Percentiles rank a stretch among this genome's conserved stretches.
Conservation (phyloP, 768 basidiomycete genomes). For the Auricularia sp. region DNA sequence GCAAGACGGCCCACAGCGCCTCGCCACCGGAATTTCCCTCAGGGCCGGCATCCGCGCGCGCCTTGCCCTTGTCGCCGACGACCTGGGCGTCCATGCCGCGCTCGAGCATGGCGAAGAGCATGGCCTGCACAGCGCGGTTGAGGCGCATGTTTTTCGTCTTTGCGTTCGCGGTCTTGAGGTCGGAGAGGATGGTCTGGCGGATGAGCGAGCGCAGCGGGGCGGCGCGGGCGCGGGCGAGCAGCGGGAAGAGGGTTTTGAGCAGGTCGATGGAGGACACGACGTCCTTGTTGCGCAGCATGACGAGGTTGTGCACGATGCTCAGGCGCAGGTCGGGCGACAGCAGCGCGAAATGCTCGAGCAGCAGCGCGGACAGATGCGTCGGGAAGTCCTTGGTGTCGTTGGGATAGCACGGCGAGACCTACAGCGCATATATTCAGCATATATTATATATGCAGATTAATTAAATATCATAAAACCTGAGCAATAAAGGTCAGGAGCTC, state of each 20-base stretch:
- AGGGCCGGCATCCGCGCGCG: conserved; percentile 33
- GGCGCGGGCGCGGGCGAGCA: conserved; percentile 89
- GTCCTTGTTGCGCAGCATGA: conserved; percentile 87
- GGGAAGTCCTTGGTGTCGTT: conserved; percentile 83
- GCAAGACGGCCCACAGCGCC: conserved; percentile 94
- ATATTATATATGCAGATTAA: neutral
- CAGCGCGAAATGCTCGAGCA: conserved; percentile 68
- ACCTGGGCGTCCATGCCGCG: conserved; percentile 79
- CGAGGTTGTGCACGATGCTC: conserved; percentile 79
- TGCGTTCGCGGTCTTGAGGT: conserved; percentile 84
- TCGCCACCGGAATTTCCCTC: conserved; percentile 52
- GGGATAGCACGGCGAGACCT: conserved; percentile 92
- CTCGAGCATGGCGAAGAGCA: conserved; percentile 94
- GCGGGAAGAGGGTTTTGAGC: conserved; percentile 83
- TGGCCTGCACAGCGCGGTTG: conserved; percentile 89
- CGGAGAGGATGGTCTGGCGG: conserved; percentile 86
- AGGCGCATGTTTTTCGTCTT: conserved; percentile 89
- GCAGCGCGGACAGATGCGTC: conserved; percentile 61
- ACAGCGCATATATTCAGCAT: neutral
- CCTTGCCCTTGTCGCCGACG: conserved; percentile 73
- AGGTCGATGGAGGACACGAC: conserved; percentile 88
- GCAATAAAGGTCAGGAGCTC: conserved; percentile 88
- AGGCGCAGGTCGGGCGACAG: conserved; percentile 76
- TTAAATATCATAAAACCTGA: conserved; percentile 39
- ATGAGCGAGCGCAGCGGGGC: conserved; percentile 75